Evolutionary conservation across 768 basidiomycete genomes (phyloP), one percentile per base, ranked within the genome.

Genomic region (Mycena kentingensis): DNA sequence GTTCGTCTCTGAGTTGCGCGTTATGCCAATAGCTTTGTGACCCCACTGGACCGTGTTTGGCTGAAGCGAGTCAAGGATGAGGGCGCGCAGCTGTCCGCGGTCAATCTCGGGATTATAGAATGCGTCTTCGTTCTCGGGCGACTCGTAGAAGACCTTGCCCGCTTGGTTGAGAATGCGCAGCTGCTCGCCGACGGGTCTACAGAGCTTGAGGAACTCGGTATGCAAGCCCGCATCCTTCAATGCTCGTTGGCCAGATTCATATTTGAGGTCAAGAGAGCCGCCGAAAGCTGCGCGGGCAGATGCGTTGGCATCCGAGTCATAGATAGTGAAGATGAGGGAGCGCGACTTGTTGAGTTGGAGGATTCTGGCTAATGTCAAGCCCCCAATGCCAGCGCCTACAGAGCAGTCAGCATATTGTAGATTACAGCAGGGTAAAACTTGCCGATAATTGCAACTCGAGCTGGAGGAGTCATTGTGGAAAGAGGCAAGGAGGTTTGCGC

Each of bases 11-110:
- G 12, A 5, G 27, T 28, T 24, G 7, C 25, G 21, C 12, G 7
- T 4, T 16, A 51, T 35, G 3, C 3, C 34, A 13, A 29, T 31
- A 13, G 41, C 39, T 21, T 45, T 45, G 42, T 46, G 50, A 8
- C 41, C 41, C 50, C 50, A 51, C 18, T 45, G 24, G 25, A 51
- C 28, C 7, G 34, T 44, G 41, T 42, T 25, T 10, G 58, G 50
- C 8, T 54, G 27, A 3, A 63, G 54, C 1, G 51, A 51, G 49
- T 65, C 63, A 36, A 52, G 31, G 18, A 65, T 45, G 29, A 64
- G 49, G 36, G 51, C 26, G 46, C 54, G 37, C 19, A 65, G 47
- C 37, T 39, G 22, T 15, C 16, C 35, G 15, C 54, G 29, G 49
- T 54, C 53, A 24, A 53, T 41, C 28, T 53, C 52, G 10, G 52